Conservation (phyloP, 345 rosid genomes). For the Eucalyptus grandis region DNA sequence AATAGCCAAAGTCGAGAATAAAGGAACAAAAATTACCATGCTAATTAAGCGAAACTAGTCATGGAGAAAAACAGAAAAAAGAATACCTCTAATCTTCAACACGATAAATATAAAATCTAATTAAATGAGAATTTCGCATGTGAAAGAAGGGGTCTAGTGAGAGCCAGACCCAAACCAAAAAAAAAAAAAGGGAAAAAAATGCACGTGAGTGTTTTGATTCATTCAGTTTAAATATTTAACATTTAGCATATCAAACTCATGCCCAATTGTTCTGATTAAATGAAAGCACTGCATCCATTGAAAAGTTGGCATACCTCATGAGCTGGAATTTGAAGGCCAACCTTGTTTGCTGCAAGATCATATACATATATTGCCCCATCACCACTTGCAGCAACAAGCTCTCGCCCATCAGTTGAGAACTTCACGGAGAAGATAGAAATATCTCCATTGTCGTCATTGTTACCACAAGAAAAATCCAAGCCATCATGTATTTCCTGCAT, state of each 20-base stretch:
- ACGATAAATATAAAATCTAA: not conserved
- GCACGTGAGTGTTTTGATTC: not conserved
- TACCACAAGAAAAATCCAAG: slow-evolving; percentile 25
- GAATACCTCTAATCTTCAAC: not conserved
- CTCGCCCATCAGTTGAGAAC: slow-evolving; percentile 61
- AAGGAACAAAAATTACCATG: not conserved
- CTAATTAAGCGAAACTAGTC: not conserved
- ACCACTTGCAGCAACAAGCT: slow-evolving; percentile 45
- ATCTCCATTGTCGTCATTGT: slow-evolving; percentile 10
- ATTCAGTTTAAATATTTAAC: not conserved
- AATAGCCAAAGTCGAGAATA: not conserved
- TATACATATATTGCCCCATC: slow-evolving; percentile 42
- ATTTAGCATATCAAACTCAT: not conserved
- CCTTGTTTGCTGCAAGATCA: slow-evolving; percentile 41
- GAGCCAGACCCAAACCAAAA: not conserved
- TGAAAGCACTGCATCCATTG: not conserved
- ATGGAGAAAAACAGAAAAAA: not conserved
- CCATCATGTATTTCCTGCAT: slow-evolving; percentile 61
- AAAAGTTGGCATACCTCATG: slow-evolving; percentile 27
- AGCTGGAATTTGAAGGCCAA: slow-evolving; percentile 34
- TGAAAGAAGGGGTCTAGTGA: not conserved
- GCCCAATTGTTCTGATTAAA: not conserved
- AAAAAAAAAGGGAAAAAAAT: not conserved
- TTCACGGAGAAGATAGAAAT: slow-evolving; percentile 49
- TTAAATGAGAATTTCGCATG: not conserved